Percentiles rank a stretch among this genome's conserved stretches.
These are phyloP conservation scores for Diplosphaera chodatii DNA, from an alignment of 139 green algal species.

Conservation along the genomic window DNA sequence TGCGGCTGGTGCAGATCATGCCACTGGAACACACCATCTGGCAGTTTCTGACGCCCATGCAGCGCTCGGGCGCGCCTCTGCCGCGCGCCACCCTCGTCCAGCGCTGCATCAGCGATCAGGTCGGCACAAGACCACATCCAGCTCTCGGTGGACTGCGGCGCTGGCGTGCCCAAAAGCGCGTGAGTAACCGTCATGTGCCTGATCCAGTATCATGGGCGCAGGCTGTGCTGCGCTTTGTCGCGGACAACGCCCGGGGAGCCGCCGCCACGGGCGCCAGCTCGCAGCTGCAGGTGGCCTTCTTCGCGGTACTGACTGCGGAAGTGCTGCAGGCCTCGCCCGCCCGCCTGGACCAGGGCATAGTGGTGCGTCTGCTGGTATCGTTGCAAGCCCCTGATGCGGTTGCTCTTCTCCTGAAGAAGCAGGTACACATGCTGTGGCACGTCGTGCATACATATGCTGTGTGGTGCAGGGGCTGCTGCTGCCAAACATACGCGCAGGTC, in stretches of 20 bases:
- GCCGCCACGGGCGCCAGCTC: conserved; percentile 7
- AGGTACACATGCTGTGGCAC: too few relatives aligned
- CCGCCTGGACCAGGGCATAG: background rate
- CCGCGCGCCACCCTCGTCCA: conserved; percentile 56
- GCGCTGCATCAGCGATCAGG: conserved; percentile 58
- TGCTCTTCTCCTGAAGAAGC: too few relatives aligned
- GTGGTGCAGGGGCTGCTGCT: conserved; percentile 42
- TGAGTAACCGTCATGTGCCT: too few relatives aligned
- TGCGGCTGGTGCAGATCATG: conserved; percentile 70
- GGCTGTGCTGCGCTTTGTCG: conserved; percentile 41
- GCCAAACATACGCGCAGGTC: conserved; percentile 58
- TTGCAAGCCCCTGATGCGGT: too few relatives aligned
- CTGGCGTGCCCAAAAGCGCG: too few relatives aligned
- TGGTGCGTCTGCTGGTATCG: too few relatives aligned
- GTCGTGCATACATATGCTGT: too few relatives aligned
- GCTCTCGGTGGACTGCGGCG: too few relatives aligned
- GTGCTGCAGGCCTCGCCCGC: conserved; percentile 5
- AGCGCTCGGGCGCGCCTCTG: conserved; percentile 54
- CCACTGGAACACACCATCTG: conserved; percentile 48
- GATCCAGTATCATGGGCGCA: conserved; percentile 8
- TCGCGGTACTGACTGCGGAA: conserved; percentile 49
- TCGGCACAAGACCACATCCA: too few relatives aligned
- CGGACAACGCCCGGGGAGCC: conserved; percentile 22
- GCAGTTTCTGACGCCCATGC: conserved; percentile 60
- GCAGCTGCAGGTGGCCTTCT: conserved; percentile 55